Percentiles rank a stretch among this genome's conserved stretches.
These are phyloP conservation scores for Coemansia javaensis DNA, from an alignment of 192 early-diverging fungal species.

Conservation along the genomic window DNA sequence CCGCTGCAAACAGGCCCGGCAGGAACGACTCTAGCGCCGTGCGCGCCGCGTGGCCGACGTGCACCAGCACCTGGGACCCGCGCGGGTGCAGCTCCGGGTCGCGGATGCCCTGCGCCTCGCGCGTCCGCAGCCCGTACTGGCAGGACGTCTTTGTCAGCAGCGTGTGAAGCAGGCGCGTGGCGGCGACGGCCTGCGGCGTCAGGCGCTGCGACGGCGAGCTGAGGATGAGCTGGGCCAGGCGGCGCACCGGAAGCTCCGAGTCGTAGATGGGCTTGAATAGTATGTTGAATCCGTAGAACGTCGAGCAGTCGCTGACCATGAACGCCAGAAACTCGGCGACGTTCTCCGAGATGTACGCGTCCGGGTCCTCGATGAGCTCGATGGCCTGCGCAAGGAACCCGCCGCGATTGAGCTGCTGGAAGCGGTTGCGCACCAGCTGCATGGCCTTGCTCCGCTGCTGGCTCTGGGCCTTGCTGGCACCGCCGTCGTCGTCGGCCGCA, in stretches of 20 bases:
- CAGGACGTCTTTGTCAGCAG: slow-evolving; percentile 44
- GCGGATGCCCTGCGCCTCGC: slow-evolving; percentile 43
- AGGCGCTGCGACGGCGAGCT: slow-evolving; percentile 44
- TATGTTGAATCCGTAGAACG: slow-evolving; percentile 43
- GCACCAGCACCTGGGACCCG: slow-evolving; percentile 46
- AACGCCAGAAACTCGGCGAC: slow-evolving; percentile 42
- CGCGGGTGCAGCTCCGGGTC: slow-evolving; percentile 35
- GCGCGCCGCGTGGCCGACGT: slow-evolving; percentile 38
- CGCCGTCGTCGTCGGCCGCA: slow-evolving; percentile 1
- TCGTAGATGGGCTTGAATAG: slow-evolving; percentile 47
- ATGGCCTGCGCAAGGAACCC: slow-evolving; percentile 30
- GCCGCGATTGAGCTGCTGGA: slow-evolving; percentile 46
- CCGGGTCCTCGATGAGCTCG: slow-evolving; percentile 40
- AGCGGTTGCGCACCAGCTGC: slow-evolving; percentile 47
- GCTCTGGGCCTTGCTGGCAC: slow-evolving; percentile 13
- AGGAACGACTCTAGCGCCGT: slow-evolving; percentile 42
- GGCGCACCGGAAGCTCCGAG: slow-evolving; percentile 36
- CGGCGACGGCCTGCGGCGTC: slow-evolving; percentile 33
- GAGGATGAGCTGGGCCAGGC: slow-evolving; percentile 45
- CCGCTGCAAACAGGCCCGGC: slow-evolving; percentile 45
- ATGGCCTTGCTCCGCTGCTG: slow-evolving; percentile 41
- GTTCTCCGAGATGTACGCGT: slow-evolving; percentile 21
- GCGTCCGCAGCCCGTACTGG: slow-evolving; percentile 43
- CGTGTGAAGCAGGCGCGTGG: slow-evolving; percentile 32
- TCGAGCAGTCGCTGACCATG: slow-evolving; percentile 48